Conservation (phyloP, 1,139 yeast species). For the Pichia sp. region DNA sequence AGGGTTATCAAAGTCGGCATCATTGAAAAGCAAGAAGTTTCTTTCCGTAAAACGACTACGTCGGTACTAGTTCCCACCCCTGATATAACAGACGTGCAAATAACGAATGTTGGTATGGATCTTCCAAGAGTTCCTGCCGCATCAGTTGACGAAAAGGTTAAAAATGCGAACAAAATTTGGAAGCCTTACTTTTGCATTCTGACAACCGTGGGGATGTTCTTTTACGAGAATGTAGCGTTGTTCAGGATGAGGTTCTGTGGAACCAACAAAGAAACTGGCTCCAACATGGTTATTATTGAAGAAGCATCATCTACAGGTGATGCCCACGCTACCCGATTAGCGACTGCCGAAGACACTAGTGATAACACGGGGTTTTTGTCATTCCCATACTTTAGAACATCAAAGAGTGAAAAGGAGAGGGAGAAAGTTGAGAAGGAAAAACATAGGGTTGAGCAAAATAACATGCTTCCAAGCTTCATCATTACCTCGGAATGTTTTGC, state of each 20-base stretch:
- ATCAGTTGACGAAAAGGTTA: background rate
- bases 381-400: constrained; percentile 7
- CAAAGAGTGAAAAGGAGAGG: constrained; percentile 8
- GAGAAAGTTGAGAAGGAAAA: constrained; percentile 14
- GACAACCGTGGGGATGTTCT: constrained; percentile 38
- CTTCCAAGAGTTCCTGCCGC: background rate
- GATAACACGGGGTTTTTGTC: constrained; percentile 7
- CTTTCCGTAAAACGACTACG: constrained; percentile 10
- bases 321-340: background rate
- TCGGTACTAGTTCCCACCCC: constrained; percentile 4
- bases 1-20: constrained; percentile 27
- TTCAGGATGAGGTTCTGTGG: constrained; percentile 23
- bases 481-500: constrained; percentile 31
- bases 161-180: constrained; percentile 28
- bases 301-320: constrained; percentile 10
- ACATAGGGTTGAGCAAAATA: too few relatives aligned
- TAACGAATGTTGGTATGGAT: background rate
- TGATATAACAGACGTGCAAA: constrained; percentile 2
- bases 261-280: constrained; percentile 4
- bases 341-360: too few relatives aligned
- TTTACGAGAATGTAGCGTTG: constrained; percentile 31
- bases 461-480: constrained; percentile 19
- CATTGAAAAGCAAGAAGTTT: constrained; percentile 23
- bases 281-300: constrained; percentile 23
- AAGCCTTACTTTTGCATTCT: constrained; percentile 35